These are phyloP conservation scores for Fusarium secorum DNA, from an alignment of 2,329 filamentous ascomycete genomes.

Conservation along the genomic window DNA sequence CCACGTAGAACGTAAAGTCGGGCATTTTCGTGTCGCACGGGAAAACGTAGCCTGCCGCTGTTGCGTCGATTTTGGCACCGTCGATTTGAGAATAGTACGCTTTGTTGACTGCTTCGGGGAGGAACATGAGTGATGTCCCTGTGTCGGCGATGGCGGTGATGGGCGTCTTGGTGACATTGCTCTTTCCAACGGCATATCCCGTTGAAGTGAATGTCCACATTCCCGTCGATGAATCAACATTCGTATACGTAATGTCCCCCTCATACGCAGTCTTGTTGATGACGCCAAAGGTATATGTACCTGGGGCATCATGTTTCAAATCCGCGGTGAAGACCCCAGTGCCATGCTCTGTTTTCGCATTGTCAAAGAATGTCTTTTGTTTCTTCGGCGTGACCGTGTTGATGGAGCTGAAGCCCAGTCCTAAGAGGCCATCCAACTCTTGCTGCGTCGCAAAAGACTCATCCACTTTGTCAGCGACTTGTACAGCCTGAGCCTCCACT, in stretches of 20 bases:
- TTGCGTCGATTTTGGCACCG: conserved; percentile 51
- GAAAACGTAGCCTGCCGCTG: conserved; percentile 56
- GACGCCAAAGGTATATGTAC: conserved; percentile 77
- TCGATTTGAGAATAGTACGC: conserved; percentile 58
- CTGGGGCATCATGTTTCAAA: conserved; percentile 62
- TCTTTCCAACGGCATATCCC: conserved; percentile 28
- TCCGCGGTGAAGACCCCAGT: conserved; percentile 71
- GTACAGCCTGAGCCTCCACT: conserved; percentile 53
- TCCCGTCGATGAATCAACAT: conserved; percentile 66
- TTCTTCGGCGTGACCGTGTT: conserved; percentile 53
- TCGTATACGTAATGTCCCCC: conserved; percentile 68
- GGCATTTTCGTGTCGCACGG: conserved; percentile 57
- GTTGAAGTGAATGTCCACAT: conserved; percentile 67
- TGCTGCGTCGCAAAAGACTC: conserved; percentile 50
- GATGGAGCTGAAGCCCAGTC: conserved; percentile 53
- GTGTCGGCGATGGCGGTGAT: conserved; percentile 62
- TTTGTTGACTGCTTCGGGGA: conserved; percentile 60
- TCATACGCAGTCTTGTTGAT: conserved; percentile 71
- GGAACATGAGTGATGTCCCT: conserved; percentile 71
- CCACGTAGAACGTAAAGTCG: conserved; percentile 63
- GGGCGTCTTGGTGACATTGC: conserved; percentile 37
- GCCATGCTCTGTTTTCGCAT: conserved; percentile 32
- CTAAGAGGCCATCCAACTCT: conserved; percentile 54
- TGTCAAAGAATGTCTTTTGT: conserved; percentile 56
- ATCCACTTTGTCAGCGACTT: conserved; percentile 53